Evolutionary conservation across 768 basidiomycete species (phyloP), one percentile per base, ranked within the genome.

Genomic region (Serendipita vermifera): DNA sequence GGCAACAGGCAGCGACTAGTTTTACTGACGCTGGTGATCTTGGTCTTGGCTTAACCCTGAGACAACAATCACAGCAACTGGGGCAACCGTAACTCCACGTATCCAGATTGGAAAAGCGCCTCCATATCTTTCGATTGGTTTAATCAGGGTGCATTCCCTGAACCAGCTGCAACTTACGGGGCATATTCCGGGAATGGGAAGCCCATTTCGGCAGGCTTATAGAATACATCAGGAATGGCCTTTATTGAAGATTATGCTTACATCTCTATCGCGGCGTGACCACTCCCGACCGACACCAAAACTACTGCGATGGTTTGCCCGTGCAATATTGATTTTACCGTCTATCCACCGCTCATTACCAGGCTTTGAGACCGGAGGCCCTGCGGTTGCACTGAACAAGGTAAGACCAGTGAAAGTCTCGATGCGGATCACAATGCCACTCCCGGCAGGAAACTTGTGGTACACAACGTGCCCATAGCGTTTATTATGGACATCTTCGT

Each of bases 31-130:
- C 4, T 55, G 58, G 38, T 71, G 69, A 26, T 70, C 68, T 54
- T 64, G 62, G 17, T 66, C 64, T 58, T 66, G 62, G 38, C 54
- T 57, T 51, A 71, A 56, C 6, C 68, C 70, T 36, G 66, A 66
- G 0, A 70, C 70, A 11, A 69, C 68, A n/a, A 71, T 67, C 26
- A 67, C 69, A 0, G 66, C 70, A 1, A 70, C 63, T 4, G 56
- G 56, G 27, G 41, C 46, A 5, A 69, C 4, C 24, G 71, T 68
- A n/a, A 70, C 66, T 11, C 62, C 62, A 58, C 58, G 63, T 33
- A 71, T 69, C 22, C 66, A 57, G 22, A 71, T 59, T 1, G 70
- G 70, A 48, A 71, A 64, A 3, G 65, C 69, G 1, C 70, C 68
- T 1, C 68, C 67, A 33, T 69, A 66, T 7, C 46, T 51, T 7